Percentiles rank a stretch among this genome's conserved stretches.
These are phyloP conservation scores for Allium cepa DNA, from an alignment of 106 monocot genomes.

Conservation along the genomic window DNA sequence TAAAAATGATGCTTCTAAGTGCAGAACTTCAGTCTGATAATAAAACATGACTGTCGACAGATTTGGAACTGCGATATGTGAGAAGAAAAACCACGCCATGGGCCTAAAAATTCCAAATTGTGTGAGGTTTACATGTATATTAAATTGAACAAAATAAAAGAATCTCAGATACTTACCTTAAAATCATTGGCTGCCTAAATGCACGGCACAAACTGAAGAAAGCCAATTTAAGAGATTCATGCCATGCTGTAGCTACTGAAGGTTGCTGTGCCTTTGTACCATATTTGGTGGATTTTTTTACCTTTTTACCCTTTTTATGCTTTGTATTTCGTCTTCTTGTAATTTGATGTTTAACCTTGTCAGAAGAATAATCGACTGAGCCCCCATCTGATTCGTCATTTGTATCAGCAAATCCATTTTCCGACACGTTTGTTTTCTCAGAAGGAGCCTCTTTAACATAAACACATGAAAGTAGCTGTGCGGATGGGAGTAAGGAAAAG, in stretches of 20 bases:
- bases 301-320: conserved; percentile 16
- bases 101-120: conserved; percentile 33
- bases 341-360: conserved; percentile 11
- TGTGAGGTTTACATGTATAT: not conserved
- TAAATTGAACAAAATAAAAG: not conserved
- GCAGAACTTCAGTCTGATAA: conserved; percentile 69
- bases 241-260: conserved; percentile 8
- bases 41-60: conserved; percentile 83
- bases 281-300: not conserved
- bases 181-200: conserved; percentile 53
- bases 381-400: conserved; percentile 6
- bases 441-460: conserved; percentile 36
- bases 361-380: conserved; percentile 4
- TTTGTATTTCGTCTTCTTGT: conserved; percentile 26
- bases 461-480: conserved; percentile 62
- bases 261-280: conserved; percentile 11
- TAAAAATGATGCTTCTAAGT: conserved; percentile 71
- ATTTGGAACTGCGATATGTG: conserved; percentile 62
- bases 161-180: conserved; percentile 34
- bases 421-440: conserved; percentile 10
- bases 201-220: conserved; percentile 33
- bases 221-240: conserved; percentile 44
- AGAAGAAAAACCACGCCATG: conserved; percentile 84
- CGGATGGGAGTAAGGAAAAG: conserved; percentile 51
- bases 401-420: conserved; percentile 6